Percentiles rank a stretch among this genome's conserved stretches.
Evolutionary conservation across 345 rosid genomes (phyloP).

Genomic region (Salix exigua): DNA sequence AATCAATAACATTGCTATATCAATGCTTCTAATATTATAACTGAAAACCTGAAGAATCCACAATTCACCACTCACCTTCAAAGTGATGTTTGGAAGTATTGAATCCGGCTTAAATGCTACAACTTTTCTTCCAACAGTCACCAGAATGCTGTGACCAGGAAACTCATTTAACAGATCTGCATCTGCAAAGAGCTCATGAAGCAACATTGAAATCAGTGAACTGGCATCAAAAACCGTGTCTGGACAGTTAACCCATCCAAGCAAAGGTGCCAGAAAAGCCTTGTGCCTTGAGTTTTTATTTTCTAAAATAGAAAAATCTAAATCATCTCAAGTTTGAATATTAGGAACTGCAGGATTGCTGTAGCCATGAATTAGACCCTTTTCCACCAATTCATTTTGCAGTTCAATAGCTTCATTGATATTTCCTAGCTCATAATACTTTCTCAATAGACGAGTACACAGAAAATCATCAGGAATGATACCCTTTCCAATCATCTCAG

Average conservation of each 20-base stretch:
- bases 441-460: constrained; percentile 48
- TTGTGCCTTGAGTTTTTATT: neutral
- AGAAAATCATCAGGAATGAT: constrained; percentile 59
- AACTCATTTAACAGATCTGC: neutral
- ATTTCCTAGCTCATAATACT: constrained; percentile 52
- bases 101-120: neutral
- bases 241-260: neutral
- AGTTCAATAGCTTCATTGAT: constrained; percentile 46
- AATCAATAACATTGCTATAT: neutral
- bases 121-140: neutral
- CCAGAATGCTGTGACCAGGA: neutral
- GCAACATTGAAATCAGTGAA: neutral
- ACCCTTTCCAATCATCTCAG: constrained; percentile 59
- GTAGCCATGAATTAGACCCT: constrained; percentile 32
- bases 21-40: neutral
- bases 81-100: neutral
- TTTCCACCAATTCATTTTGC: constrained; percentile 44
- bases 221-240: neutral
- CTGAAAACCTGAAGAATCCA: neutral
- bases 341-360: constrained; percentile 24
- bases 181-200: neutral
- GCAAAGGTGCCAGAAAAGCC: neutral
- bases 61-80: neutral
- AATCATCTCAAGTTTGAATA: constrained; percentile 20
- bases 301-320: neutral